Evolutionary conservation across 495 filamentous ascomycete species (phyloP), one percentile per base, ranked within the genome.

Genomic region (Penicillium soppii): DNA sequence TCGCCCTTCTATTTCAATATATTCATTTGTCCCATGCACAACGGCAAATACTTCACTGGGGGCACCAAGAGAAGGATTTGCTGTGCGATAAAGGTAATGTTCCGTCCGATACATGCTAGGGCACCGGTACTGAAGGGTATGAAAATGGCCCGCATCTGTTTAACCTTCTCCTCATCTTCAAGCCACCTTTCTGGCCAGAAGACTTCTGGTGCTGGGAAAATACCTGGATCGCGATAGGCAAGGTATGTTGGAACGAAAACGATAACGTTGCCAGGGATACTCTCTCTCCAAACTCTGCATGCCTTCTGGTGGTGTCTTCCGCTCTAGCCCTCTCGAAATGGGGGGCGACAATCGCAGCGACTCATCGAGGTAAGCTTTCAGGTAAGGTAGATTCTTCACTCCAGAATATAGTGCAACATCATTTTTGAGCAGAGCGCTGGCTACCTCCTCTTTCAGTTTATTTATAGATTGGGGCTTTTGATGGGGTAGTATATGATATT

Each of bases 401-500:
- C 66, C 66, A 10, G 59, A 62, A 46, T 69, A 70, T n/a, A 4
- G 35, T 37, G 40, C 64, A 0, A 63, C 44, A 41, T 60, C 65
- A 7, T 70, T 64, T n/a, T 60, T 45, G 7, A 67, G 58, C n/a
- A 70, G 38, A 1, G 63, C 62, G 0, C 54, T 52, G 25, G 72
- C 82, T 2, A 88, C 63, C 56, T 88, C 84, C 26, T 74, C 39
- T 4, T 77, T 75, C 1, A 85, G 74, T 57, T 75, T 81, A 4
- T 56, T 50, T 45, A 82, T 63, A 1, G 58, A 59, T 2, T 70
- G 53, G 77, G 81, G 50, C 81, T 68, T 30, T 73, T 77, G 27
- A 84, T 51, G 0, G 87, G 68, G 26, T 71, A 64, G 57, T 75
- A 84, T 52, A 87, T 47, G 10, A 63, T 62, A 19, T 74, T 75